Conservation (phyloP, 169 alveolate species). For the Cryptosporidium sp. region DNA sequence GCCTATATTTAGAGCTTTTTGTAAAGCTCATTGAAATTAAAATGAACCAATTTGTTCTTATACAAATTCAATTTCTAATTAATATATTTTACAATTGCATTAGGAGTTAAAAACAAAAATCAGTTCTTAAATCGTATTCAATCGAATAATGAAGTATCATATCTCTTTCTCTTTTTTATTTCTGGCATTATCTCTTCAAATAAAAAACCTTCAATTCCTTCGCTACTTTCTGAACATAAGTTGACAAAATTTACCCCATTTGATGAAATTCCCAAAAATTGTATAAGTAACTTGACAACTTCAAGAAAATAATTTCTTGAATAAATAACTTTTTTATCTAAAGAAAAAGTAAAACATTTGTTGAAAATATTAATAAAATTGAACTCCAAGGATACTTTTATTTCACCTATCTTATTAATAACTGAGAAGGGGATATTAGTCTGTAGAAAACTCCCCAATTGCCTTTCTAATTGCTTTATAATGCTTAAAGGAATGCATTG, state of each 20-base stretch:
- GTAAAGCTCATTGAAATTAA: too few species aligned
- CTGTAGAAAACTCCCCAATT: conserved; percentile 10
- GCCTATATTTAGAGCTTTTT: too few species aligned
- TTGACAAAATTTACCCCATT: neutral
- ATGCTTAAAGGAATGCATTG: conserved; percentile 6
- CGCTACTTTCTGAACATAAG: neutral
- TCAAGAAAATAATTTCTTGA: neutral
- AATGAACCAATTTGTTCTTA: conserved; percentile 1
- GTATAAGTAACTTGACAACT: conserved; percentile 14
- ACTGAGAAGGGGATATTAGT: conserved; percentile 30
- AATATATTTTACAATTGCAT: neutral
- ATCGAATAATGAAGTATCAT: neutral
- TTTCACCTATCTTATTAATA: neutral
- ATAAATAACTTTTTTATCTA: neutral
- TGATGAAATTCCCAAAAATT: conserved; percentile 10
- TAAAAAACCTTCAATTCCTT: neutral
- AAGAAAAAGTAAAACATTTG: conserved; percentile 11
- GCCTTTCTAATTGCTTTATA: conserved; percentile 41
- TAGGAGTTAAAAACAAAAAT: neutral
- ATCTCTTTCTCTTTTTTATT: neutral
- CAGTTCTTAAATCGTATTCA: neutral
- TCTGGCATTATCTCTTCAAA: neutral
- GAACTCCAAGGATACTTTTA: neutral
- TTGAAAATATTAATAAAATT: conserved; percentile 20
- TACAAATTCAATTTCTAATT: neutral